Evolutionary conservation across 2,329 filamentous ascomycete species (phyloP), one percentile per base, ranked within the genome.

Genomic region (Fusarium dlaminii): DNA sequence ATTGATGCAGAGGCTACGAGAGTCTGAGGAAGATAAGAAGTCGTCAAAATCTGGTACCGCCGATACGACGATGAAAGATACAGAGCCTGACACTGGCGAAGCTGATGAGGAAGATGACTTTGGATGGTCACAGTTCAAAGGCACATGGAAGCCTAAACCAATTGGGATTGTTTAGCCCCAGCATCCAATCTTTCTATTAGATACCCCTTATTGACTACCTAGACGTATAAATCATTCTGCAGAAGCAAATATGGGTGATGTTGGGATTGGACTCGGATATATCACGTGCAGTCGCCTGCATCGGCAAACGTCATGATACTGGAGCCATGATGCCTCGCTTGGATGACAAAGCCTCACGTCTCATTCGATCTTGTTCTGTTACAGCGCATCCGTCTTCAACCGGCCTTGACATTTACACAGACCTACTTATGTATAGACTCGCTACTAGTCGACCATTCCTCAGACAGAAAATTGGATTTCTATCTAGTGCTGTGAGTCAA

Each of bases 131-230:
- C 81, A 82, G 64, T 88, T 86, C 72, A 80, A 87, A 55, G 88
- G 87, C 13, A 78, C 82, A 6, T 91, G 89, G 89, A 86, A 85
- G 66, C 84, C 89, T 15, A 89, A 87, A 74, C 89, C 89, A 1
- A 90, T 91, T 74, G 89, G 89, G 10, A 82, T 87, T 59, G 84
- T 87, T 14, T 90, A 76, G 82, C 27, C 13, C 20, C 32, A 34
- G 18, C 32, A 32, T 18, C 11, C 17, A 11, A 29, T 58, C 29
- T 27, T 24, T 46, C 32, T 49, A 46, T 40, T 55, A 58, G 58
- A 77, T 76, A 71, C 70, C 72, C 70, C 32, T n/a, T 36, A 58
- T 51, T 39, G 22, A 49, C 46, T 48, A 34, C 32, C 32, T 43
- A 20, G n/a, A 66, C 29, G 36, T 32, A 49, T 24, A 20, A 32